Base-by-base conservation (phyloP, 805 yeast species). In the Saccharomyces mikatae region DNA sequence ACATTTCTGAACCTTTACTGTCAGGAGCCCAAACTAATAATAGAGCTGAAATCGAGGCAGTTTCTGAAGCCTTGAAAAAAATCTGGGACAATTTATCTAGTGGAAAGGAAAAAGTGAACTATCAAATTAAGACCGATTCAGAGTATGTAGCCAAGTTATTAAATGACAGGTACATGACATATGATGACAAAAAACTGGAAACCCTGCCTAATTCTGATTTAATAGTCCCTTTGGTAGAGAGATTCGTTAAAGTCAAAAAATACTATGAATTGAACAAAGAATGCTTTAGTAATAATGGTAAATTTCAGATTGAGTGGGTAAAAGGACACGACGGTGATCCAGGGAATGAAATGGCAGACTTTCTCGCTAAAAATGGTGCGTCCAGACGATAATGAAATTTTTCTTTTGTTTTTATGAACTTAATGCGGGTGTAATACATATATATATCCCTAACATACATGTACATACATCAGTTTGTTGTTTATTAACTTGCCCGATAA, bases 341-440 rank as follows among this genome's bases (percentile, higher is more conserved):
- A 11, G 97, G 96, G 0, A 91, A 90, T 64, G 89, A 83, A 56
- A 74, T 66, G 63, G 97, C 96, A 0, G 96, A 90, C 65, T 64
- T 63, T 50, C 71, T 90, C 49, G 97, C 97, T 2, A 84, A 78
- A 54, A 52, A 59, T n/a, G 94, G 87, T 9, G 84, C 84, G 10
- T 36, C 44, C 11, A 36, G 24, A 17, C 17, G 44, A 17, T 36
- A 36, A 36, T 9, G 11, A 2, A 3, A 8, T 5, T 17, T 36
- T 21, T 1, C 17, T 17, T 17, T 3, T 36, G 22, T 8, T 17
- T 36, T 36, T 17, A 8, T 36, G 44, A 11, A 17, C 44, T 17
- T 36, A 24, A 17, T 36, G 22, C 22, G 13, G 5, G 24, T 36
- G 22, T 17, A 6, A 10, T 21, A 17, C 4, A 36, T 3, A 17